Evolutionary conservation across 805 yeast species (phyloP), one percentile per base, ranked within the genome.

Genomic region (Metschnikowia hibisci): DNA sequence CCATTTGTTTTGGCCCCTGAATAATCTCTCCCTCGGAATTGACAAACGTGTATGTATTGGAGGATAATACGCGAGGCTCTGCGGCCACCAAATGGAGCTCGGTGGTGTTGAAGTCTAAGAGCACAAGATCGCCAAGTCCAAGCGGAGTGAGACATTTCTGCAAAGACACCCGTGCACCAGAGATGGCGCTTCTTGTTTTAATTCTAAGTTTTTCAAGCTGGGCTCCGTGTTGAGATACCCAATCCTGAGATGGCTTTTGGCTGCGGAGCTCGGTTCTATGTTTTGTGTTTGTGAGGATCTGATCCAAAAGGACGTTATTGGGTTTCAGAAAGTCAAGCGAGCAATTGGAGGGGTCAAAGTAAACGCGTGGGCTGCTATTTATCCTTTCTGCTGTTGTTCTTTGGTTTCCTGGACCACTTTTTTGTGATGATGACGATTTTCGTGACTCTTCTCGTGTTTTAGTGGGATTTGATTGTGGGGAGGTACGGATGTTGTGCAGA

Each of bases 71-170:
- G 4, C 56, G 50, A 0, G 90, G 90, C 20, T 77, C 60, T 20
- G 70, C 75, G 1, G 74, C 80, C 27, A 84, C 72, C 39, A 82
- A 74, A 22, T 77, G 74, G 14, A 82, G 62, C 39, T 71, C 73
- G 4, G 73, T 63, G 30, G 69, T 69, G 39, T 73, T 67, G 1
- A 65, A 61, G 11, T 67, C 63, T 13, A 82, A 56, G 13, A 80
- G 75, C 4, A 82, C 88, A 36, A 82, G 63, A 58, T 84, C 90
- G 35, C 91, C 90, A 3, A 80, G 64, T 6, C 65, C 50, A 12
- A 80, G 44, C 25, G 52, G 49, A 30, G 34, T 27, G 9, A 45
- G 42, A 35, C 42, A 45, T 13, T 39, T 30, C 4, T 27, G 15
- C 31, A 39, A 33, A 13, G 53, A 42, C 10, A 48, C 40, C 6